Conservation (phyloP, 352 stramenopile genomes). For the Bremia lactucae region DNA sequence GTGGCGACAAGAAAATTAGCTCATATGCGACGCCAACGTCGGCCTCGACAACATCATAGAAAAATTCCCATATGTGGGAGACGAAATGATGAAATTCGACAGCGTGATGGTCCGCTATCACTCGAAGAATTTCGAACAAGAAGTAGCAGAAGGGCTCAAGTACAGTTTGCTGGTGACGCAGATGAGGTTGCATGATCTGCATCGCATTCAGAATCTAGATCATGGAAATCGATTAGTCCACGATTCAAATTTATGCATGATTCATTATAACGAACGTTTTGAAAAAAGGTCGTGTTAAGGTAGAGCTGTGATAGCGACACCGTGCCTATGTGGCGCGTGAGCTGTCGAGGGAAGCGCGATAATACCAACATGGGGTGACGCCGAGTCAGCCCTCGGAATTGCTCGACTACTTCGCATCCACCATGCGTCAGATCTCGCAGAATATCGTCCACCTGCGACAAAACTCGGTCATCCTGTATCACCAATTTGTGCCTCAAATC, state of each 20-base stretch:
- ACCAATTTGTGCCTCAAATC: constrained; percentile 4
- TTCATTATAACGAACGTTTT: constrained; percentile 33
- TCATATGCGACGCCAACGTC: constrained; percentile 25
- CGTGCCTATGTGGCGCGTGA: constrained; percentile 41
- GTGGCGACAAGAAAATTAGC: constrained; percentile 30
- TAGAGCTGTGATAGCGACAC: constrained; percentile 65
- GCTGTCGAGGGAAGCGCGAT: constrained; percentile 33
- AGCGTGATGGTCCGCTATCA: constrained; percentile 52
- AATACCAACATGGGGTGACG: constrained; percentile 46
- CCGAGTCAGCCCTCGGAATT: constrained; percentile 45
- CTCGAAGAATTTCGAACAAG: constrained; percentile 55
- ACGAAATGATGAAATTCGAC: constrained; percentile 60
- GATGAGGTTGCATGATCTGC: constrained; percentile 38
- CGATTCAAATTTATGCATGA: background rate
- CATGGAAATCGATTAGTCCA: background rate
- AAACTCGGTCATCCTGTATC: constrained; percentile 13
- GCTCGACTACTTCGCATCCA: constrained; percentile 37
- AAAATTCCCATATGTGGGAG: constrained; percentile 32
- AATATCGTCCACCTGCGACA: constrained; percentile 38
- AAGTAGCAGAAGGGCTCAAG: constrained; percentile 36
- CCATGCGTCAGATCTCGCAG: constrained; percentile 35
- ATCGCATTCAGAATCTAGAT: constrained; percentile 46
- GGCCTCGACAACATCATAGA: constrained; percentile 33
- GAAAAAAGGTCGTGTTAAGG: constrained; percentile 43
- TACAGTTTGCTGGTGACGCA: constrained; percentile 22